A percentile compares a stretch with the other conserved stretches of the same genome.
These are phyloP conservation scores for Solanum chiquidenum DNA, from an alignment of 257 asterid genomes.

Conservation along the genomic window DNA sequence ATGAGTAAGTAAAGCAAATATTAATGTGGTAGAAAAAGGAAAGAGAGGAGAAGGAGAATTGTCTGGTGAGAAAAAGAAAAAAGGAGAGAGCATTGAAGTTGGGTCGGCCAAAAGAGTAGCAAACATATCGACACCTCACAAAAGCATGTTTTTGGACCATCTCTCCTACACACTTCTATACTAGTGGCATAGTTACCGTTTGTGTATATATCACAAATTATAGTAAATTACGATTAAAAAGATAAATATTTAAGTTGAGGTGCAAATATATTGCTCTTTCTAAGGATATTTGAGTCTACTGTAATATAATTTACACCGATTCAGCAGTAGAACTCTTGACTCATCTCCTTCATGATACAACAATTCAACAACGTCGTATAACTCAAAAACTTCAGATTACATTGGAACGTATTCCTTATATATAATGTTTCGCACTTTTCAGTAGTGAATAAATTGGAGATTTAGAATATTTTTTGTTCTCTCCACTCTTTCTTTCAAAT, in stretches of 20 bases:
- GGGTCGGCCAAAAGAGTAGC: constrained; percentile 66
- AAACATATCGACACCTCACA: constrained; percentile 31
- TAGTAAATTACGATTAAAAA: not conserved
- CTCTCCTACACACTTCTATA: not conserved
- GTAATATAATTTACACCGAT: too few relatives aligned
- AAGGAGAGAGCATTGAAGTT: constrained; percentile 39
- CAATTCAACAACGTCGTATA: not conserved
- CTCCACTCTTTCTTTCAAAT: too few relatives aligned
- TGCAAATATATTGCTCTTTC: rapidly evolving
- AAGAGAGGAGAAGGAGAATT: not conserved
- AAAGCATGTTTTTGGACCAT: constrained; percentile 5
- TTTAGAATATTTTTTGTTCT: too few relatives aligned
- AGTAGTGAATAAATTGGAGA: not conserved
- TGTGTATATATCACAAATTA: too few relatives aligned
- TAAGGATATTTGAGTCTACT: not conserved
- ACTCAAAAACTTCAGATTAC: not conserved
- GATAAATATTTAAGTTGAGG: too few relatives aligned
- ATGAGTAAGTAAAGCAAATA: not conserved
- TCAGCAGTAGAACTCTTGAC: too few relatives aligned
- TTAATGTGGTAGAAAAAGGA: not conserved
- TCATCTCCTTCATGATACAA: too few relatives aligned
- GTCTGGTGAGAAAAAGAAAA: not conserved
- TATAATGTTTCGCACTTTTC: too few relatives aligned
- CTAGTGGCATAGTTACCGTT: not conserved
- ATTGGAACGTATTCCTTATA: too few relatives aligned